Base-by-base conservation (phyloP, 176 grass and related monocot species). In the Rhipidocladum racemiflorum region DNA sequence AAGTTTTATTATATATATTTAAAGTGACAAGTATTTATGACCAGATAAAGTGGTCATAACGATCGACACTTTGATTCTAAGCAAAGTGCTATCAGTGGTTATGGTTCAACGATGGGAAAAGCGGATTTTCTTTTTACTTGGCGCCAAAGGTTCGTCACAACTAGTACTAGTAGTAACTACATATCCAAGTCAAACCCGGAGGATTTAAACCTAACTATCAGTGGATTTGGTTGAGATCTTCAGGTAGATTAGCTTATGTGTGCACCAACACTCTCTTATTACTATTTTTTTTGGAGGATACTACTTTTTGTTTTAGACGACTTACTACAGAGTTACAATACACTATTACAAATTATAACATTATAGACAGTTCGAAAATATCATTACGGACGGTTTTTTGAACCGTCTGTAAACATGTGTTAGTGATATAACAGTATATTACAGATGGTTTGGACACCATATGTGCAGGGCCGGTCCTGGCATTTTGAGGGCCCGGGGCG, bases 61-160 rank as follows among this genome's bases (percentile, higher is more conserved):
- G 32, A 34, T 34, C 4, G 32, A 3, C 32, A 34, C 32, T 86
- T 86, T 68, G 16, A 78, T 79, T 79, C 32, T 65, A 86, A 43
- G 84, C 53, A 86, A 86, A 86, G 84, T 72, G 67, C 6, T 28
- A 61, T 39, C 4, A 5, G 83, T 45, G 27, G 50, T 77, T 77
- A 28, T 59, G 83, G 7, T 30, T 70, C 42, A 49, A 48, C 27
- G 64, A 51, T n/a, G 14, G 9, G 21, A 45, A 38, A 85, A 48
- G 51, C 18, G 11, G 4, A 85, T 34, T n/a, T 48, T 85, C 77
- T 56, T 3, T 4, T 77, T 80, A 80, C 46, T 80, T 80, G 76
- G 59, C 76, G 76, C 76, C 84, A 66, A 80, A 79, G 67, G 84
- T 45, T 72, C 70, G 9, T 72, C 70, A 72, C 35, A 10, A 4